phyloP scores from a whole-genome alignment of 257 asterid genomes.

The Nicotiana paniculata region DNA sequence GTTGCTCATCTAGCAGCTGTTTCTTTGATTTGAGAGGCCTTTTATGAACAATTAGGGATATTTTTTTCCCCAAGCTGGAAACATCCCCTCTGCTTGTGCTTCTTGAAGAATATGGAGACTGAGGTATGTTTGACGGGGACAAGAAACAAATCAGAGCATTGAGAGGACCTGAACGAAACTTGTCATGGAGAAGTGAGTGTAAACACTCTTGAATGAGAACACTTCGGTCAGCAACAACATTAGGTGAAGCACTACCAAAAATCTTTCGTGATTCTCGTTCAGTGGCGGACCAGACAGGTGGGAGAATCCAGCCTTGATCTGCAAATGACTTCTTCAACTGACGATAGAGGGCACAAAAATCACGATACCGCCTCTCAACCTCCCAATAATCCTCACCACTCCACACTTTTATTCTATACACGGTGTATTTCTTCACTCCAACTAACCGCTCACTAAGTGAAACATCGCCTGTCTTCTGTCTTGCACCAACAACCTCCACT shows the following conservation, averaged over 20 bases:
- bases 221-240: slow-evolving; percentile 68
- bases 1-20: slow-evolving; percentile 83
- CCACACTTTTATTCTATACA: slow-evolving; percentile 65
- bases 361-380: slow-evolving; percentile 85
- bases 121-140: slow-evolving; percentile 40
- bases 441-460: slow-evolving; percentile 83
- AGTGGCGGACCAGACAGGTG: slow-evolving; percentile 72
- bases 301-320: slow-evolving; percentile 68
- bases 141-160: slow-evolving; percentile 54
- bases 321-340: slow-evolving; percentile 58
- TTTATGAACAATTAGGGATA: slow-evolving; percentile 61
- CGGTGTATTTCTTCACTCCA: slow-evolving; percentile 74
- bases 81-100: slow-evolving; percentile 20
- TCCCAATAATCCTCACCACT: slow-evolving; percentile 72
- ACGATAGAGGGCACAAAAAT: slow-evolving; percentile 56
- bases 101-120: slow-evolving; percentile 23
- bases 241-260: slow-evolving; percentile 76
- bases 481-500: slow-evolving; percentile 71
- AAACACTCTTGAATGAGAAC: slow-evolving; percentile 85
- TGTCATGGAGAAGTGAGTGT: slow-evolving; percentile 50
- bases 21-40: slow-evolving; percentile 55
- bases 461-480: slow-evolving; percentile 76
- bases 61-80: slow-evolving; percentile 65
- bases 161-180: slow-evolving; percentile 35
- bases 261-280: slow-evolving; percentile 79